phyloP scores from a whole-genome alignment of 2,329 filamentous ascomycete genomes.

The Endothia cerciana region DNA sequence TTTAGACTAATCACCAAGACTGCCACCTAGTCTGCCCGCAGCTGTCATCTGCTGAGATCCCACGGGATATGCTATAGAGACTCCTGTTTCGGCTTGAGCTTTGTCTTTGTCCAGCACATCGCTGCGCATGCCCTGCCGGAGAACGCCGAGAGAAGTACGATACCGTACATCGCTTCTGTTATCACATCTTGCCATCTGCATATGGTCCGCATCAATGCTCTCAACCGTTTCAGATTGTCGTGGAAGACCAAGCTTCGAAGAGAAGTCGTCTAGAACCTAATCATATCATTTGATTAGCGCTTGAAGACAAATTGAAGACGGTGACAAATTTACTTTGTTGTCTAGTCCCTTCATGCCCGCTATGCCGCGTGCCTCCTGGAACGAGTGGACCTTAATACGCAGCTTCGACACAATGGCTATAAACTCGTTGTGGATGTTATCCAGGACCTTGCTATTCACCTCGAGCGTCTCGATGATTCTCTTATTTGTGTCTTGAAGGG shows the following conservation, averaged over 20 bases:
- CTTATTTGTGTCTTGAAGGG: background rate
- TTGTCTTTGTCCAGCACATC: background rate
- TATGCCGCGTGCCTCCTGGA: background rate
- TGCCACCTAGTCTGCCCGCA: background rate
- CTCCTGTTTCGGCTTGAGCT: background rate
- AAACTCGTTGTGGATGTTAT: background rate
- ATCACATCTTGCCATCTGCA: constrained; percentile 2
- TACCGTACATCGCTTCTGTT: background rate
- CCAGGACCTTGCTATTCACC: background rate
- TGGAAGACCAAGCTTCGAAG: background rate
- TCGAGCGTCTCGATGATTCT: background rate
- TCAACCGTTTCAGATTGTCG: background rate
- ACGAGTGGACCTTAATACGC: background rate
- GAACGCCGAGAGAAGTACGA: background rate
- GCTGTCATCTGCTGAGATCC: background rate
- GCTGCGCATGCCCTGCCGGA: background rate
- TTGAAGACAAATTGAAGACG: background rate
- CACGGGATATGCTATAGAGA: background rate
- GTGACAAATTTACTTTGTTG: background rate
- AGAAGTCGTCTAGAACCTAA: background rate
- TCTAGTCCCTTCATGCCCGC: background rate
- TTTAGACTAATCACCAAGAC: background rate
- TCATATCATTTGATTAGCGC: background rate
- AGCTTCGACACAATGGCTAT: background rate
- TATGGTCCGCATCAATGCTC: background rate